Percentiles rank a stretch among this genome's conserved stretches.
These are phyloP conservation scores for Carallia brachiata DNA, from an alignment of 345 rosid species.

Conservation along the genomic window DNA sequence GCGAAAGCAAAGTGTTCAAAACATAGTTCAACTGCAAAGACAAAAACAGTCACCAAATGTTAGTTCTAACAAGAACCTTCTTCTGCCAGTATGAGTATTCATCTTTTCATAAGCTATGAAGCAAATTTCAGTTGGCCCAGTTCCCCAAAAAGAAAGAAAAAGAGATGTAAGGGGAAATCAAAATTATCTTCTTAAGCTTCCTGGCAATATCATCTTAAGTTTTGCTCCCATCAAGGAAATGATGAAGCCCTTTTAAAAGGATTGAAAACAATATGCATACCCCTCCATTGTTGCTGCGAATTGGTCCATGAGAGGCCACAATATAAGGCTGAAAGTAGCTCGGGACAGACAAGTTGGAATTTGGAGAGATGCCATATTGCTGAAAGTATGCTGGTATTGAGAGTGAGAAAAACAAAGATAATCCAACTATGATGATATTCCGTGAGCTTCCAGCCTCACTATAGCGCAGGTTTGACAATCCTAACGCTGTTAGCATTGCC, in stretches of 20 bases:
- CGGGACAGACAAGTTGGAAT: constrained; percentile 72
- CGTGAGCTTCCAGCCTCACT: constrained; percentile 99
- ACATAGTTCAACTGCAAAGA: constrained; percentile 77
- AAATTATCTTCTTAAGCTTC: too few species aligned
- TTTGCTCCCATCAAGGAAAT: background rate
- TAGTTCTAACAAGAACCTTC: background rate
- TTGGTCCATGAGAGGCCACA: constrained; percentile 89
- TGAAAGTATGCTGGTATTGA: constrained; percentile 95
- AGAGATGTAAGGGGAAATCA: too few species aligned
- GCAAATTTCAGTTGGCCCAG: too few species aligned
- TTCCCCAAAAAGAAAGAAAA: too few species aligned
- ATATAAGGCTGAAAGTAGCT: constrained; percentile 85
- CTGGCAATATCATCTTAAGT: too few species aligned
- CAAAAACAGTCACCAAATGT: background rate
- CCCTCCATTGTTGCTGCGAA: constrained; percentile 66
- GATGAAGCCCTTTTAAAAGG: background rate
- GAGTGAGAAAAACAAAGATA: constrained; percentile 80
- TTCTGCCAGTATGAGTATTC: background rate
- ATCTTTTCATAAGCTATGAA: too few species aligned
- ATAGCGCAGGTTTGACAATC: constrained; percentile 88
- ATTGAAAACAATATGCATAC: constrained; percentile 38
- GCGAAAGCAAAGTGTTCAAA: constrained; percentile 73
- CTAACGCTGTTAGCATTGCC: constrained; percentile 94
- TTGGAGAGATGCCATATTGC: constrained; percentile 80
- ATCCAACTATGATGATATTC: constrained; percentile 86